phyloP scores from a whole-genome alignment of 108 stramenopile genomes.

The Conticribra weissflogii region DNA sequence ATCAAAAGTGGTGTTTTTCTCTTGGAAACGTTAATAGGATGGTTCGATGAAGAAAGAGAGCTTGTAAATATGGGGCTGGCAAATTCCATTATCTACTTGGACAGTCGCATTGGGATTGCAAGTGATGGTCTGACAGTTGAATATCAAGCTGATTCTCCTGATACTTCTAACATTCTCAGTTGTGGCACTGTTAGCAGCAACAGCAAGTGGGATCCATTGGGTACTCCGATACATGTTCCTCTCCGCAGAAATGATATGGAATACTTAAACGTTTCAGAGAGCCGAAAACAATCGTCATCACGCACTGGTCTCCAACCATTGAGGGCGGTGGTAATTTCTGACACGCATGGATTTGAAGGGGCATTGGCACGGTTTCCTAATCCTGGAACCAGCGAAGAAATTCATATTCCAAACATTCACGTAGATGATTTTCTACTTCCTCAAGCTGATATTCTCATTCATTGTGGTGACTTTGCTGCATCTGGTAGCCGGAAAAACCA shows the following conservation, averaged over 20 bases:
- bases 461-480: conserved; percentile 77
- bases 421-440: conserved; percentile 51
- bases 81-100: not conserved
- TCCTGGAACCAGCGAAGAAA: not conserved
- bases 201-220: conserved; percentile 29
- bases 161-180: conserved; percentile 3
- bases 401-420: not conserved
- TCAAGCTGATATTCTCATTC: conserved; percentile 67
- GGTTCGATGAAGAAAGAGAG: conserved; percentile 25
- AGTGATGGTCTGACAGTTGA: too few relatives aligned
- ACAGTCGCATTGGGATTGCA: not conserved
- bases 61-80: not conserved
- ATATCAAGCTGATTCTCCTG: conserved; percentile 5
- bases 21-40: not conserved
- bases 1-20: too few relatives aligned
- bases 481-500: conserved; percentile 41
- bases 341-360: conserved; percentile 79
- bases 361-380: conserved; percentile 34
- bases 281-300: not conserved
- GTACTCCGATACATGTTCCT: conserved; percentile 26
- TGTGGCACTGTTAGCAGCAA: conserved; percentile 11
- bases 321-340: conserved; percentile 63
- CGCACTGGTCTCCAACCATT: conserved; percentile 31
- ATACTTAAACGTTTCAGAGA: not conserved
- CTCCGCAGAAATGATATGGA: conserved; percentile 3